Conservation (phyloP, 1,284 basidiomycete species). For the Heterobasidion irregulare region DNA sequence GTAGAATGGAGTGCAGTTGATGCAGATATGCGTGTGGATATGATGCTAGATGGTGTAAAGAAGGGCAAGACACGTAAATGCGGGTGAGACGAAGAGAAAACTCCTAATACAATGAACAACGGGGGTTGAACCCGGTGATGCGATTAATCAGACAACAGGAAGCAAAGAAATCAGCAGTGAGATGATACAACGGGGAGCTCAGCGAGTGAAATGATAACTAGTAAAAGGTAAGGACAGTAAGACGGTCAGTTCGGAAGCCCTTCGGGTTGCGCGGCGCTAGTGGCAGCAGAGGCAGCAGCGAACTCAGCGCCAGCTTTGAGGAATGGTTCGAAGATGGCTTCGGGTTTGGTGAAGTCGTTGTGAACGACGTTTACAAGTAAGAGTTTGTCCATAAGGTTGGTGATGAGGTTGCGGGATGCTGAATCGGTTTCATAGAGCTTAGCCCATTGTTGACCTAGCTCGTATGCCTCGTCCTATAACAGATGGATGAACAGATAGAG, state of each 20-base stretch:
- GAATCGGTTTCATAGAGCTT: conserved; percentile 79
- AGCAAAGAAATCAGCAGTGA: conserved; percentile 7
- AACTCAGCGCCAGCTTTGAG: conserved; percentile 63
- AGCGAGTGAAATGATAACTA: not conserved
- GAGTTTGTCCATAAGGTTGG: conserved; percentile 70
- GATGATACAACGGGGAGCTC: conserved; percentile 2
- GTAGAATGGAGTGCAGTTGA: conserved; percentile 29
- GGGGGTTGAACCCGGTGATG: conserved; percentile 71
- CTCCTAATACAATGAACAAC: conserved; percentile 17
- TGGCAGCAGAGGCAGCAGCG: conserved; percentile 27
- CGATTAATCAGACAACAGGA: conserved; percentile 7
- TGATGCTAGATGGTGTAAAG: conserved; percentile 14
- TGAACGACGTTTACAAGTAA: conserved; percentile 97
- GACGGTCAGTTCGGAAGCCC: not conserved
- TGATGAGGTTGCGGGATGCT: conserved; percentile 70
- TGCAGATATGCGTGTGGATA: conserved; percentile 10
- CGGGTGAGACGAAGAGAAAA: conserved; percentile 15
- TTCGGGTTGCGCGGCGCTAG: conserved; percentile 11
- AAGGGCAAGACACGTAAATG: not conserved
- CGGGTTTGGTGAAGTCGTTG: conserved; percentile 86
- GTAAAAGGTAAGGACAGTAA: not conserved
- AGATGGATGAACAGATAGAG: conserved; percentile 3
- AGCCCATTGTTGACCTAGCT: conserved; percentile 93
- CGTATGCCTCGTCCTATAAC: conserved; percentile 88
- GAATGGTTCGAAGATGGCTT: conserved; percentile 87